Conservation (phyloP, 208 protist genomes). For the Wallacemonas sp. region DNA sequence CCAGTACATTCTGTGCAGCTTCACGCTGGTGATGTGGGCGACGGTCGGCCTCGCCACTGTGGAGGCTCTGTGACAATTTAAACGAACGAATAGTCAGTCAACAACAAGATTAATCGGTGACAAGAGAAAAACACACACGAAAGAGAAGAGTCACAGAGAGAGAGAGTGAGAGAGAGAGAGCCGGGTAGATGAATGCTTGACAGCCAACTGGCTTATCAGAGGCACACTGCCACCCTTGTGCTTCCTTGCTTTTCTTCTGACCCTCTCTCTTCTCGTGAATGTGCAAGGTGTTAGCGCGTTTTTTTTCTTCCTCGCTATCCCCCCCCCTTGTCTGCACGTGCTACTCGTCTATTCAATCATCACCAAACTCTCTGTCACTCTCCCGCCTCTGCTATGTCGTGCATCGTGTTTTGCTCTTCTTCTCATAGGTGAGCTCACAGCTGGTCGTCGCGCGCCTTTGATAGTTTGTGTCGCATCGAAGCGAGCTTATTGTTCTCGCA, state of each 20-base stretch:
- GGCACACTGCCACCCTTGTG: not conserved
- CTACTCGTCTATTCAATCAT: not conserved
- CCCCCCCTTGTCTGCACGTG: not conserved
- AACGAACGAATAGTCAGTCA: not conserved
- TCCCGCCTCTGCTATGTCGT: too few species aligned
- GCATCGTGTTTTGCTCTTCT: too few species aligned
- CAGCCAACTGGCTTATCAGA: not conserved
- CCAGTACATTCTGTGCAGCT: slow-evolving; percentile 37
- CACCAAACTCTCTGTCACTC: too few species aligned
- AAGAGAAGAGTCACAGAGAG: too few species aligned
- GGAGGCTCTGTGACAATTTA: slow-evolving; percentile 10
- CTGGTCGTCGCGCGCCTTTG: too few species aligned
- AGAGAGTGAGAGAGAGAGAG: too few species aligned
- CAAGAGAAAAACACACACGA: too few species aligned
- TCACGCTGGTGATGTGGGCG: slow-evolving; percentile 38
- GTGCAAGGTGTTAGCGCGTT: too few species aligned
- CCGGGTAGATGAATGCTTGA: too few species aligned
- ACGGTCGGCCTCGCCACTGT: slow-evolving; percentile 23
- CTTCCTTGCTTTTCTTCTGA: slow-evolving; percentile 15
- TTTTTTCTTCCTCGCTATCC: not conserved
- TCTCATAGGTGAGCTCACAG: too few species aligned
- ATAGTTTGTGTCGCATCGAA: too few species aligned
- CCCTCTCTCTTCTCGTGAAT: slow-evolving; percentile 13
- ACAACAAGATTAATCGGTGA: not conserved
- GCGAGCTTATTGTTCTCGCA: too few species aligned